These are phyloP conservation scores for Vitis amurensis DNA, from an alignment of 164 flowering plant species.

Conservation along the genomic window DNA sequence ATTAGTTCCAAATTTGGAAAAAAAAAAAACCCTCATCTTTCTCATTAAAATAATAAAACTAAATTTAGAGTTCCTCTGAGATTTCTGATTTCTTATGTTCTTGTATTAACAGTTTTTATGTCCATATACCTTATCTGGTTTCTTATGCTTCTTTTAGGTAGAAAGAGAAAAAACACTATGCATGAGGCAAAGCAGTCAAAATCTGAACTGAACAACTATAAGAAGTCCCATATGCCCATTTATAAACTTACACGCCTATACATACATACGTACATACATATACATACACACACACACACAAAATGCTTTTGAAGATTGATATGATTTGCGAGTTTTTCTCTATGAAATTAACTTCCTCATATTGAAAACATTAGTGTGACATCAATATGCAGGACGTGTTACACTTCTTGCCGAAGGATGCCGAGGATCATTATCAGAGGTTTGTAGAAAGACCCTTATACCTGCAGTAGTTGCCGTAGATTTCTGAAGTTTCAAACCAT, in stretches of 20 bases:
- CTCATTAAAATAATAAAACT: no score
- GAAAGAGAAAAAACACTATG: no score
- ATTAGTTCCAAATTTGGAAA: no score
- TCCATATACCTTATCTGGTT: no score
- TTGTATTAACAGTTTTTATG: no score
- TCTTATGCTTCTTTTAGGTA: no score
- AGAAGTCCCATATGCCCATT: no score
- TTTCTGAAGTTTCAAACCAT: conserved; percentile 4
- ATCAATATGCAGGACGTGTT: conserved; percentile 57
- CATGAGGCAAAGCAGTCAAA: no score
- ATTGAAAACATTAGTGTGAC: conserved; percentile 7
- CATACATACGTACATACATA: not conserved
- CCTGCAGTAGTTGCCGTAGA: not conserved
- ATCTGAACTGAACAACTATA: no score
- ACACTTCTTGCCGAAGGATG: conserved; percentile 96
- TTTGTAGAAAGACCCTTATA: conserved; percentile 21
- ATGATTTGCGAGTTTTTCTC: not conserved
- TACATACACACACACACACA: not conserved
- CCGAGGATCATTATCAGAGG: conserved; percentile 97
- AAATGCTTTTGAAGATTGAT: not conserved
- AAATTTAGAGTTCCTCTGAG: no score
- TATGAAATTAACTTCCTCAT: not conserved
- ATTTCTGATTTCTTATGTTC: no score
- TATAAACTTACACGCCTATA: not conserved
- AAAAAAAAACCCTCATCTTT: no score